A percentile compares a stretch with the other conserved stretches of the same genome.
Conservation (phyloP, 768 basidiomycete species). For the Mycena leptocephala region DNA sequence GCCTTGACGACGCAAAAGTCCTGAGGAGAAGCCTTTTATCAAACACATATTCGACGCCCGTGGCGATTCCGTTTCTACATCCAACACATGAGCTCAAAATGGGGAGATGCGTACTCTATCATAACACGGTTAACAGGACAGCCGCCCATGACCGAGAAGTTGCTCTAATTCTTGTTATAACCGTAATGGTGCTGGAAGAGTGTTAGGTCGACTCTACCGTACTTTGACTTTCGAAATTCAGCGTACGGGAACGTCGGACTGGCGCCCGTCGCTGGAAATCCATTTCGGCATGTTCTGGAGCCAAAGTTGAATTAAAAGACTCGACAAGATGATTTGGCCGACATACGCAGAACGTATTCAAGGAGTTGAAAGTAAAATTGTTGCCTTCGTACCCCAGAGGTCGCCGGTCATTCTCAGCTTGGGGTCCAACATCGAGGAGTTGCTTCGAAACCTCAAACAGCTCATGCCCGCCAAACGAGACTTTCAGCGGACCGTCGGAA, state of each 20-base stretch:
- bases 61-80: constrained; percentile 38
- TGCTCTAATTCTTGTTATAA: constrained; percentile 42
- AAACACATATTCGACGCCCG: constrained; percentile 36
- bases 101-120: constrained; percentile 36
- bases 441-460: background rate
- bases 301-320: background rate
- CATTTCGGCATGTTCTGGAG: constrained; percentile 5
- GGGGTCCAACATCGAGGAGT: background rate
- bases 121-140: constrained; percentile 44
- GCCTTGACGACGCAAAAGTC: constrained; percentile 40
- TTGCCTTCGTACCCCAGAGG: background rate
- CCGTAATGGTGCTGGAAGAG: constrained; percentile 43
- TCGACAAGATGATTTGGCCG: background rate
- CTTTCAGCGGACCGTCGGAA: background rate
- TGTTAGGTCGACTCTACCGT: background rate
- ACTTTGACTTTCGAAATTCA: no score
- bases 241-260: constrained; percentile 18
- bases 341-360: background rate
- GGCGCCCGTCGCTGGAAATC: background rate
- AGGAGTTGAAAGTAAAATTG: background rate
- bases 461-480: background rate
- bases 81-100: constrained; percentile 1
- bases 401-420: background rate
- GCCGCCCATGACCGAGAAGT: constrained; percentile 41
- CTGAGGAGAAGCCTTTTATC: constrained; percentile 22